A percentile compares a stretch with the other conserved stretches of the same genome.
These are phyloP conservation scores for Solanum okadae DNA, from an alignment of 257 asterid species.

Conservation along the genomic window DNA sequence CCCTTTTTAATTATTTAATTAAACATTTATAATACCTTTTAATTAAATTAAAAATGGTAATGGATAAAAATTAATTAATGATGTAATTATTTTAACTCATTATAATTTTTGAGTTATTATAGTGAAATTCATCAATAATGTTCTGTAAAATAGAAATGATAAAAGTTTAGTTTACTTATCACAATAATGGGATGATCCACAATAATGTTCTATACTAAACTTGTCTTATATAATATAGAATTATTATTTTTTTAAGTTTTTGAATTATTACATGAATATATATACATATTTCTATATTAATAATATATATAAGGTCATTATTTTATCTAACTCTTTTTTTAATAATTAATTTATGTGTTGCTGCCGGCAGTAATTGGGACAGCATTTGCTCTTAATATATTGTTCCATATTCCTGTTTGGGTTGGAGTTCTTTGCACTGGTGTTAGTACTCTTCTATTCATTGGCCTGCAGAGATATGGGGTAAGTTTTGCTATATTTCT, in stretches of 20 bases:
- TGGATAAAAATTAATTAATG: too few relatives aligned
- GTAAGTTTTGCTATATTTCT: slow-evolving; percentile 15
- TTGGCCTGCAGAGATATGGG: slow-evolving; percentile 79
- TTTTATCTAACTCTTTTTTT: background rate
- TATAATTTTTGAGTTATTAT: too few relatives aligned
- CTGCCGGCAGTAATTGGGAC: slow-evolving; percentile 71
- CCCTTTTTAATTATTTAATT: background rate
- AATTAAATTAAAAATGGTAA: background rate
- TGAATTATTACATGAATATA: background rate
- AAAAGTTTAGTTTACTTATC: background rate
- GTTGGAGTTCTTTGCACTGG: slow-evolving; percentile 87
- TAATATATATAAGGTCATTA: background rate
- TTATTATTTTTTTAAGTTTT: too few relatives aligned
- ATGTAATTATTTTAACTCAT: too few relatives aligned
- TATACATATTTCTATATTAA: background rate
- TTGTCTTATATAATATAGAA: background rate
- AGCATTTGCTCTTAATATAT: slow-evolving; percentile 78
- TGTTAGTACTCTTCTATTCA: slow-evolving; percentile 60
- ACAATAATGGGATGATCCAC: background rate
- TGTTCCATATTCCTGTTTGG: slow-evolving; percentile 81
- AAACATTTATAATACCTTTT: background rate
- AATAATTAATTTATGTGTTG: background rate
- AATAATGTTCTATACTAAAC: background rate
- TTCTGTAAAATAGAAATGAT: background rate
- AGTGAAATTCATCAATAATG: background rate